Evolutionary conservation across 2,329 filamentous ascomycete species (phyloP).

Genomic region (Ceratocystis papillata): DNA sequence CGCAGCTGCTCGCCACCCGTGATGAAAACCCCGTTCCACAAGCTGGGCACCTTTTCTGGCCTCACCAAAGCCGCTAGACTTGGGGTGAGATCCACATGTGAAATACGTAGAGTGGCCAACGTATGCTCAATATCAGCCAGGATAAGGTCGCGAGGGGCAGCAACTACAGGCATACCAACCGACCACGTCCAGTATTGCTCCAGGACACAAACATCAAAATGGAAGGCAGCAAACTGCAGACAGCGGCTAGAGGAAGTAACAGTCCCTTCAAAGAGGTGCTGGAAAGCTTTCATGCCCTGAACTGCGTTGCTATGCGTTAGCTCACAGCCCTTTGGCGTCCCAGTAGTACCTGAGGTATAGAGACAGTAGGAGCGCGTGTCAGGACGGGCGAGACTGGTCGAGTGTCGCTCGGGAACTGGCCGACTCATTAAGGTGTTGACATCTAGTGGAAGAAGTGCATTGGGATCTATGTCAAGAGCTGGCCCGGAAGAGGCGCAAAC

Average conservation of each 20-base stretch:
- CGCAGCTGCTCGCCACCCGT: conserved; percentile 82
- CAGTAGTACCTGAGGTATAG: conserved; percentile 81
- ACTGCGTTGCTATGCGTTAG: conserved; percentile 82
- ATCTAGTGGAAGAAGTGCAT: conserved; percentile 32
- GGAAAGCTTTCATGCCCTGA: conserved; percentile 81
- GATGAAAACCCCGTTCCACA: conserved; percentile 80
- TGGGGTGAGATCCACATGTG: conserved; percentile 84
- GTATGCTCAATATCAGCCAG: conserved; percentile 69
- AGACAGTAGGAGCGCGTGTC: conserved; percentile 66
- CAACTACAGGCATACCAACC: conserved; percentile 72
- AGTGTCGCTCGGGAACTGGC: not conserved
- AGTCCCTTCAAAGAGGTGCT: conserved; percentile 61
- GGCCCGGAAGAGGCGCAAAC: conserved; percentile 40
- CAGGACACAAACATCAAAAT: conserved; percentile 86
- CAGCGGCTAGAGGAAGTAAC: conserved; percentile 67
- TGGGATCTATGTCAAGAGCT: not conserved
- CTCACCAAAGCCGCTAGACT: conserved; percentile 69
- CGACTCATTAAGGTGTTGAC: conserved; percentile 29
- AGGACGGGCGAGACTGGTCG: conserved; percentile 24
- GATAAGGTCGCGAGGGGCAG: conserved; percentile 71
- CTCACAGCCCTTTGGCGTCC: conserved; percentile 76
- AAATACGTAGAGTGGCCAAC: conserved; percentile 63
- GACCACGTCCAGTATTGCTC: conserved; percentile 97
- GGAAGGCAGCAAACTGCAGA: conserved; percentile 88
- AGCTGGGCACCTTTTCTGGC: conserved; percentile 67